Conservation (phyloP, 495 filamentous ascomycete genomes). For the Tuber magnatum region DNA sequence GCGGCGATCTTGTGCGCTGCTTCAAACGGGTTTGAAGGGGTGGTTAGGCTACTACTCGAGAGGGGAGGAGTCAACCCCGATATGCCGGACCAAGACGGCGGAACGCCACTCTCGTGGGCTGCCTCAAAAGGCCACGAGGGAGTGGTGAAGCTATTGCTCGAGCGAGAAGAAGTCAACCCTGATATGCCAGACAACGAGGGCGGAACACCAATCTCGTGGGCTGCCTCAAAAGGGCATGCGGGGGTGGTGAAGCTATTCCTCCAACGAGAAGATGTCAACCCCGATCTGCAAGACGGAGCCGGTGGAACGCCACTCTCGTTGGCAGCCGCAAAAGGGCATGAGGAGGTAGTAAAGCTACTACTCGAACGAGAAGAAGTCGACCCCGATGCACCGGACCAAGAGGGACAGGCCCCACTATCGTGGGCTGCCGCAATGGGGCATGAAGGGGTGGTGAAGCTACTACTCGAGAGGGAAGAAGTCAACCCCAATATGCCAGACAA, state of each 20-base stretch:
- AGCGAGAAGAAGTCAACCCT: slow-evolving; percentile 3
- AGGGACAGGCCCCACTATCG: neutral
- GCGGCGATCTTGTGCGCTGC: too few relatives aligned
- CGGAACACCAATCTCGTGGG: too few relatives aligned
- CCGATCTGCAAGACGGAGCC: neutral
- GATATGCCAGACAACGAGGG: too few relatives aligned
- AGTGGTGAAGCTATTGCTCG: slow-evolving; percentile 35
- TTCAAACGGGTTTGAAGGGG: too few relatives aligned
- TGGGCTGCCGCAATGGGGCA: slow-evolving; percentile 38
- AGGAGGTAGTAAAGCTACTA: slow-evolving; percentile 33
- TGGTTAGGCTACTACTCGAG: too few relatives aligned
- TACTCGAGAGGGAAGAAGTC: slow-evolving; percentile 33
- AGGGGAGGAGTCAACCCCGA: neutral
- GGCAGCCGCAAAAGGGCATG: slow-evolving; percentile 37
- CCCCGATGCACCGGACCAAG: too few relatives aligned
- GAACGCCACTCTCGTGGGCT: slow-evolving; percentile 40
- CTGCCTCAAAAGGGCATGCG: too few relatives aligned
- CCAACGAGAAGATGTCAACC: too few relatives aligned
- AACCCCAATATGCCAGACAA: slow-evolving; percentile 22
- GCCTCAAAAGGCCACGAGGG: slow-evolving; percentile 34
- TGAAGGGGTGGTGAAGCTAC: slow-evolving; percentile 29
- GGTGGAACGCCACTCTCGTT: slow-evolving; percentile 37
- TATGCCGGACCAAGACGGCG: neutral
- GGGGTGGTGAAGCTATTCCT: too few relatives aligned
- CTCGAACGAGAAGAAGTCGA: slow-evolving; percentile 25